Base-by-base conservation (phyloP, 1,139 yeast species). In the Scheffersomyces quercinus region DNA sequence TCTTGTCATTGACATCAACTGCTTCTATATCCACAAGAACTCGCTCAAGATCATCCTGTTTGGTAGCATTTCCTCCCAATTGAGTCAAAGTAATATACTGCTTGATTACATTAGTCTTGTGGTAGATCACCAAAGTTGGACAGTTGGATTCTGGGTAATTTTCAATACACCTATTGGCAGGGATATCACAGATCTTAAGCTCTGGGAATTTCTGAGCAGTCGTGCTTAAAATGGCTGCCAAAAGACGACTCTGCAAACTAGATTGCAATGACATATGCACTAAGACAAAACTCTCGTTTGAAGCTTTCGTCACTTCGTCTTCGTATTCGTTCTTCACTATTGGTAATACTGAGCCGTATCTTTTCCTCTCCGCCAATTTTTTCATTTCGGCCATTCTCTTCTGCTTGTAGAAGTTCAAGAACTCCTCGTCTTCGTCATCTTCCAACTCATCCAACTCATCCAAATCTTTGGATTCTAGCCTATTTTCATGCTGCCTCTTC, bases 281-380 rank as follows among this genome's bases (percentile, higher is more conserved):
- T 42, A 91, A 68, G 0, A 93, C 97, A 57, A 67, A 84, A 11
- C 58, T 54, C 10, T 65, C 64, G 3, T 70, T 69, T 28, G 95
- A 85, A 0, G 95, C 93, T 36, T 84, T 81, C 0, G 98, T 93
- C 42, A 93, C 85, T 62, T 91, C 97, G 13, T 75, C 69, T 51
- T 83, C 85, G 64, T 93, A 93, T 55, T 93, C 99, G 3, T 93
- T 90, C 59, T 91, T 91, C 44, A 87, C 77, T 39, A 93, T 78
- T 29, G 88, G 89, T 39, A 73, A 75, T 12, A 93, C 91, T 29
- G 76, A 68, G 5, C 99, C 99, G 62, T 78, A 93, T 62, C 79
- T 83, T 46, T 87, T 79, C 52, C 75, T 75, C 33, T 79, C 70
- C 32, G 80, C 79, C 56, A 87, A 65, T 52, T 79, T 74, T 51